Percentiles rank a stretch among this genome's conserved stretches.
Conservation (phyloP, 352 stramenopile species). For the Peronosclerospora sorghi region DNA sequence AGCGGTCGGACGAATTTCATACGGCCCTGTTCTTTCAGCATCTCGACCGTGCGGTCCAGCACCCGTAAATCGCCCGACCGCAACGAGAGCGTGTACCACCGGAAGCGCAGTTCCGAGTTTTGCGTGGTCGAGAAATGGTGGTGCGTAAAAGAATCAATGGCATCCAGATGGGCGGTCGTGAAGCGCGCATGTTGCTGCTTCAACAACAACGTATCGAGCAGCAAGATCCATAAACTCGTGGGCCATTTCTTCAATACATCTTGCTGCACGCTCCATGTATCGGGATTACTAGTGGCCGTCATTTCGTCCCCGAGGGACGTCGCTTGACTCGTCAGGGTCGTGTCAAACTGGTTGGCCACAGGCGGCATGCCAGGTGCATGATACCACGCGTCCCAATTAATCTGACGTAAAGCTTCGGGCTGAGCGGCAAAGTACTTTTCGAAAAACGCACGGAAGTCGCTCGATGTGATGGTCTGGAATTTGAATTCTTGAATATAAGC, state of each 20-base stretch:
- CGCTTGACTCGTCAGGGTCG: constrained; percentile 47
- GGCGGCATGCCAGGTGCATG: constrained; percentile 82
- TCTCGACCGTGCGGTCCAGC: constrained; percentile 27
- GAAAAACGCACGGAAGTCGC: constrained; percentile 66
- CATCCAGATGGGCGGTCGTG: constrained; percentile 29
- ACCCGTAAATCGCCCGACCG: constrained; percentile 34
- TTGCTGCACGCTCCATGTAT: constrained; percentile 22
- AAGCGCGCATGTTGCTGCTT: constrained; percentile 22
- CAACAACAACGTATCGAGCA: constrained; percentile 48
- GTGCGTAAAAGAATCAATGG: constrained; percentile 44
- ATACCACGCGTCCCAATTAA: constrained; percentile 93
- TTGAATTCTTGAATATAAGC: constrained; percentile 87
- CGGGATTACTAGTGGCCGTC: constrained; percentile 8
- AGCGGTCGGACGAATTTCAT: constrained; percentile 72
- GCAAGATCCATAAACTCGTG: constrained; percentile 38
- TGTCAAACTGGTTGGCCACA: constrained; percentile 81
- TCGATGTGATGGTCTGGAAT: constrained; percentile 79
- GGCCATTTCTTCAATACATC: constrained; percentile 31
- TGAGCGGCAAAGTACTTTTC: constrained; percentile 64
- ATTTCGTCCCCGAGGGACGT: constrained; percentile 35
- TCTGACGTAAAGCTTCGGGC: constrained; percentile 26
- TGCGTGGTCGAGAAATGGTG: constrained; percentile 34
- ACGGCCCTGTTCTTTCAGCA: constrained; percentile 56
- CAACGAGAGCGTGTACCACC: constrained; percentile 53
- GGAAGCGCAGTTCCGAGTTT: constrained; percentile 64